Evolutionary conservation across 1,284 basidiomycete genomes (phyloP).

Genomic region (Austropuccinia psidii): DNA sequence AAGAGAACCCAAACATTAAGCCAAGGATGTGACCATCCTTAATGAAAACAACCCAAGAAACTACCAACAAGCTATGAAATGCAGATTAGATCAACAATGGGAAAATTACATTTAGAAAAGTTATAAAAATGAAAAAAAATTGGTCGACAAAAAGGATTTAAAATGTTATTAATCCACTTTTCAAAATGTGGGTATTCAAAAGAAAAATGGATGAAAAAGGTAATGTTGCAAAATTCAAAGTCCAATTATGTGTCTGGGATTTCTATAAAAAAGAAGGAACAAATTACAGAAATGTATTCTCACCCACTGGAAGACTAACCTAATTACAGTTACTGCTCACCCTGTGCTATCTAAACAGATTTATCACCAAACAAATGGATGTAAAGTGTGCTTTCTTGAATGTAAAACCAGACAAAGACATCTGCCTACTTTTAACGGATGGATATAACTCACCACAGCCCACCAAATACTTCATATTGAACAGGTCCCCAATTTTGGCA

Average conservation of each 20-base stretch:
- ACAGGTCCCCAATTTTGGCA: background rate
- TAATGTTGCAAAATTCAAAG: slow-evolving; percentile 4
- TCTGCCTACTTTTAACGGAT: background rate
- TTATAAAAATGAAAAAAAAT: background rate
- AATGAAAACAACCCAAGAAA: background rate
- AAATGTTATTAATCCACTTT: background rate
- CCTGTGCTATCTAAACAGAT: background rate
- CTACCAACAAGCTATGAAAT: background rate
- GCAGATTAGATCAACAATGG: background rate
- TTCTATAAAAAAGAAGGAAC: background rate
- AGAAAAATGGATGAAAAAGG: background rate
- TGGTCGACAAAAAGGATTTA: background rate
- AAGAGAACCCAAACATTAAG: too few relatives aligned
- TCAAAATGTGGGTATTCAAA: slow-evolving; percentile 1
- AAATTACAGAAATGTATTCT: slow-evolving; percentile 4
- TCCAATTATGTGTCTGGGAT: background rate
- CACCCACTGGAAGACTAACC: background rate
- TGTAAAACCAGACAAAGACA: background rate
- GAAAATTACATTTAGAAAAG: background rate
- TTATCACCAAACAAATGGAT: slow-evolving; percentile 7
- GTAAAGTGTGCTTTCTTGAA: background rate
- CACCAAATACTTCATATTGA: background rate
- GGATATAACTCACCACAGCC: background rate
- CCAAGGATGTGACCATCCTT: too few relatives aligned
- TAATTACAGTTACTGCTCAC: too few relatives aligned